These are phyloP conservation scores for Claviceps sp. DNA, from an alignment of 2,329 filamentous ascomycete genomes.

Conservation along the genomic window DNA sequence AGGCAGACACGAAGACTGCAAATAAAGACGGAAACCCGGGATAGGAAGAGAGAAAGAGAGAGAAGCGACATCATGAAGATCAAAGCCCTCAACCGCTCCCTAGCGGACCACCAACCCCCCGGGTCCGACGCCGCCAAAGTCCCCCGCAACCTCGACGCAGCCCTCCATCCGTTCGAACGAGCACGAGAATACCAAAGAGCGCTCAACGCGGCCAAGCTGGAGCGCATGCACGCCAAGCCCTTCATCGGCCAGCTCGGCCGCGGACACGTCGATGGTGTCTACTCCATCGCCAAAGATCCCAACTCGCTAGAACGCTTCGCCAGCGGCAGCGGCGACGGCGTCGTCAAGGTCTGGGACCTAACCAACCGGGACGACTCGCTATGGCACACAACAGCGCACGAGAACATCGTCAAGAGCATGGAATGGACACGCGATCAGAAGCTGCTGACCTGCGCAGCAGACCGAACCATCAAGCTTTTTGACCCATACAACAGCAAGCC, in stretches of 20 bases:
- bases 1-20: background rate
- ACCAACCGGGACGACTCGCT: slow-evolving; percentile 52
- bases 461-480: slow-evolving; percentile 79
- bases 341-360: slow-evolving; percentile 86
- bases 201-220: slow-evolving; percentile 72
- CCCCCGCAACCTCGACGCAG: slow-evolving; percentile 65
- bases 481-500: slow-evolving; percentile 68
- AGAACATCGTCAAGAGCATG: slow-evolving; percentile 85
- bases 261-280: slow-evolving; percentile 81
- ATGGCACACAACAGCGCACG: slow-evolving; percentile 71
- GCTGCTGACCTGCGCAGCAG: slow-evolving; percentile 73
- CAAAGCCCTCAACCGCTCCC: slow-evolving; percentile 53
- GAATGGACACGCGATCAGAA: slow-evolving; percentile 80
- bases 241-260: slow-evolving; percentile 78
- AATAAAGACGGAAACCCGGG: background rate
- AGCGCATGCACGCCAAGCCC: slow-evolving; percentile 67
- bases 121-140: slow-evolving; percentile 52
- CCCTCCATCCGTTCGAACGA: slow-evolving; percentile 80
- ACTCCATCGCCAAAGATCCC: slow-evolving; percentile 69
- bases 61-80: slow-evolving; percentile 33
- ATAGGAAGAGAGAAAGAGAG: background rate
- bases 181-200: slow-evolving; percentile 57
- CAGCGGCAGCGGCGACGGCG: slow-evolving; percentile 78
- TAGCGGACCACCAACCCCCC: slow-evolving; percentile 50
- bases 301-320: slow-evolving; percentile 61